These are phyloP conservation scores for Ampelomyces quisqualis DNA, from an alignment of 2,329 filamentous ascomycete genomes.

Conservation along the genomic window DNA sequence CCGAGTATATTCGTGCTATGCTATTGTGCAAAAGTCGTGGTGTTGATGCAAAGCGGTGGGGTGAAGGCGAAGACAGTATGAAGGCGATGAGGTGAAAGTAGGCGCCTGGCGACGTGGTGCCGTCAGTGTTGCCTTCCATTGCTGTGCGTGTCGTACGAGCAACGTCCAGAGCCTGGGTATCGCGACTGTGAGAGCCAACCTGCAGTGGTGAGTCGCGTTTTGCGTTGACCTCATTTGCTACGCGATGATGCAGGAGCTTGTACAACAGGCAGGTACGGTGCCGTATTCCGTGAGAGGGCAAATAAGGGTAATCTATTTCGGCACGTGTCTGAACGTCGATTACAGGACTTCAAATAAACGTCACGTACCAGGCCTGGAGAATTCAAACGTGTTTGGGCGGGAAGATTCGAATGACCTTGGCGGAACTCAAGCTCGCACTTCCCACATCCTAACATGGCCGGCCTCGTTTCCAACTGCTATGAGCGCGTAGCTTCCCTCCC, in stretches of 20 bases:
- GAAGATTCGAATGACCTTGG: neutral
- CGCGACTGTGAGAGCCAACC: neutral
- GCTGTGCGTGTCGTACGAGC: neutral
- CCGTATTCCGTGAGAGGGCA: too few species aligned
- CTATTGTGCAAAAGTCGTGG: slow-evolving; percentile 21
- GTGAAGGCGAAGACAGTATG: neutral
- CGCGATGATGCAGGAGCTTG: too few species aligned
- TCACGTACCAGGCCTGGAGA: too few species aligned
- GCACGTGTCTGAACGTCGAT: too few species aligned
- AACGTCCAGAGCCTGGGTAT: neutral
- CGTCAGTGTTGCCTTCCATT: slow-evolving; percentile 12
- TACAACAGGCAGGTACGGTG: too few species aligned
- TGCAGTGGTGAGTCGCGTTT: too few species aligned
- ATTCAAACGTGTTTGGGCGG: too few species aligned
- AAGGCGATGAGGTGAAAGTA: neutral
- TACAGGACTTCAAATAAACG: too few species aligned
- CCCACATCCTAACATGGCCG: slow-evolving; percentile 88
- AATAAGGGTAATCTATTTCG: too few species aligned
- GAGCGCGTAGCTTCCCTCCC: slow-evolving; percentile 61
- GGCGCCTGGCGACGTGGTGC: neutral
- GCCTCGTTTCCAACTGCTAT: slow-evolving; percentile 85
- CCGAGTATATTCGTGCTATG: slow-evolving; percentile 25
- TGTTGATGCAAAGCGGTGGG: neutral
- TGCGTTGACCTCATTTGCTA: too few species aligned
- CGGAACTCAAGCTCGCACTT: slow-evolving; percentile 50